Percentiles rank a stretch among this genome's conserved stretches.
These are phyloP conservation scores for Raphidocelis subcapitata DNA, from an alignment of 139 green algal species.

Conservation along the genomic window DNA sequence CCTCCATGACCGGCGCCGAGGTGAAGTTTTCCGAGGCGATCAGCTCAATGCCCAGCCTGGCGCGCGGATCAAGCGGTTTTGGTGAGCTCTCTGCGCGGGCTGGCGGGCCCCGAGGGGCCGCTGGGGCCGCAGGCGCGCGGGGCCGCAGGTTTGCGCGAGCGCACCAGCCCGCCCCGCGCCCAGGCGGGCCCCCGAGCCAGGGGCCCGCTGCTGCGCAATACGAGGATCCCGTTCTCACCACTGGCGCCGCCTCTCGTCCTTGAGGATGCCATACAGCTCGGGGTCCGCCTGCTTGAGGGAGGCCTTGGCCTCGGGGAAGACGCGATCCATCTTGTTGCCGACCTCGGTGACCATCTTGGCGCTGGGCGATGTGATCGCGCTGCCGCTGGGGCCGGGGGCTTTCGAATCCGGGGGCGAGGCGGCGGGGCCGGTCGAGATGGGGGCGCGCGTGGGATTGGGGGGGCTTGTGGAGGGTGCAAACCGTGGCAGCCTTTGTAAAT, in stretches of 20 bases:
- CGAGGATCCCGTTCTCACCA: no score
- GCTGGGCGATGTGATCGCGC: no score
- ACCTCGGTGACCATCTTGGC: no score
- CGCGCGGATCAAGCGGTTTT: background rate
- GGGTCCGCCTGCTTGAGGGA: slow-evolving; percentile 82
- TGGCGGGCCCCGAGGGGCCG: background rate
- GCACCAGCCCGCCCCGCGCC: background rate
- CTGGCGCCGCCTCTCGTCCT: slow-evolving; percentile 93
- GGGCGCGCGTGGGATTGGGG: no score
- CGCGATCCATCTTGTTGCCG: no score
- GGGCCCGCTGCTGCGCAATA: no score
- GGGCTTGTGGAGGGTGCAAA: no score
- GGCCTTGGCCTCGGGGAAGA: slow-evolving; percentile 83
- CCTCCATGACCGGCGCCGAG: slow-evolving; percentile 90
- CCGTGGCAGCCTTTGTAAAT: no score
- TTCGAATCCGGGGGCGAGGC: no score
- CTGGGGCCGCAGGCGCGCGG: background rate
- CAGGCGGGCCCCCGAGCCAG: background rate
- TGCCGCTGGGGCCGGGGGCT: no score
- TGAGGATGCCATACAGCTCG: slow-evolving; percentile 86
- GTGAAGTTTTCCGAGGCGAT: slow-evolving; percentile 99
- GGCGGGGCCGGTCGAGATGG: no score
- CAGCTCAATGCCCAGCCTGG: slow-evolving; percentile 95
- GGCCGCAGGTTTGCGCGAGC: background rate
- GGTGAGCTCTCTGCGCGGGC: background rate